phyloP scores from a whole-genome alignment of 164 flowering plant species.

The Houttuynia cordata region DNA sequence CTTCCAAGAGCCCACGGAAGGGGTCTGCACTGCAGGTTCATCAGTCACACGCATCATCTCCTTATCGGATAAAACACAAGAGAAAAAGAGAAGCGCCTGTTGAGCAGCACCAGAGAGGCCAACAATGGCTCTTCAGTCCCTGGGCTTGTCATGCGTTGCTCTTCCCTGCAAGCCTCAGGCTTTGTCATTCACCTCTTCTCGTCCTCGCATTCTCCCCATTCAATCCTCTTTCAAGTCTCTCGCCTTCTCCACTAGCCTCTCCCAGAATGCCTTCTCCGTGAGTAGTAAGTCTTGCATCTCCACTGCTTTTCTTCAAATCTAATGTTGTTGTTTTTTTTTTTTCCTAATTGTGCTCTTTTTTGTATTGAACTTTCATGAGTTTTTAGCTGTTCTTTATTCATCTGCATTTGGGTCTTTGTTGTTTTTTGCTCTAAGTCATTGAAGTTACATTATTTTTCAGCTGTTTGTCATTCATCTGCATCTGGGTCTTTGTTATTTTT shows the following conservation, averaged over 20 bases:
- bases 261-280: conserved; percentile 23
- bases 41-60: too few species aligned
- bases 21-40: too few species aligned
- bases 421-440: too few species aligned
- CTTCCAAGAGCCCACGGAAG: too few species aligned
- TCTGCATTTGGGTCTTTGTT: too few species aligned
- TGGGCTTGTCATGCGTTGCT: conserved; percentile 24
- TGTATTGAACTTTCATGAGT: neutral
- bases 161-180: conserved; percentile 24
- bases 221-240: conserved; percentile 24
- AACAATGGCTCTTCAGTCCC: conserved; percentile 19
- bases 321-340: too few species aligned
- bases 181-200: conserved; percentile 17
- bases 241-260: conserved; percentile 38
- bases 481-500: neutral
- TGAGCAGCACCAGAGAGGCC: conserved; percentile 3
- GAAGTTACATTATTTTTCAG: too few species aligned
- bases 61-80: neutral
- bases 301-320: too few species aligned
- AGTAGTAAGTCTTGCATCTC: conserved; percentile 24
- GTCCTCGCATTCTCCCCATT: too few species aligned
- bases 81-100: neutral
- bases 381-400: too few species aligned
- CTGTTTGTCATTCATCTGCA: too few species aligned
- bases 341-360: too few species aligned